These are phyloP conservation scores for Simmondsia chinensis DNA, from an alignment of 148 eudicot genomes.

Conservation along the genomic window DNA sequence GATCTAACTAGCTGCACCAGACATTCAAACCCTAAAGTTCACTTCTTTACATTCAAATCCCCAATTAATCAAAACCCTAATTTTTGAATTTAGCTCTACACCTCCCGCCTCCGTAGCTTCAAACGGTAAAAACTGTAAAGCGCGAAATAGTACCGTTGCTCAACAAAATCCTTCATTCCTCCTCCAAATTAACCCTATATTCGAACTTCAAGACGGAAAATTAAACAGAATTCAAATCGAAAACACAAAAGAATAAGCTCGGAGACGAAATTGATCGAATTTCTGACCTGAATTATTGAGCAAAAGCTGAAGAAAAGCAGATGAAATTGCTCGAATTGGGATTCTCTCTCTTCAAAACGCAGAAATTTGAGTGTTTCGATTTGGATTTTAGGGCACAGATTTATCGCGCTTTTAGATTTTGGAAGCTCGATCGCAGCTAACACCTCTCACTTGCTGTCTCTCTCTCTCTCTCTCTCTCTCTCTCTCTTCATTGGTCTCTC, in stretches of 20 bases:
- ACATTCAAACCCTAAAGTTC: too few species aligned
- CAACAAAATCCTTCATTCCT: slow-evolving; percentile 24
- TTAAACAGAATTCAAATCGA: too few species aligned
- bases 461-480: slow-evolving; percentile 3
- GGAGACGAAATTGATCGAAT: too few species aligned
- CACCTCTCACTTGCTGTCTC: neutral
- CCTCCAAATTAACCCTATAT: slow-evolving; percentile 16
- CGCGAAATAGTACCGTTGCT: slow-evolving; percentile 21
- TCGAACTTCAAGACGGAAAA: slow-evolving; percentile 1
- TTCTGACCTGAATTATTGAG: slow-evolving; percentile 10
- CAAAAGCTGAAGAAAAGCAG: neutral
- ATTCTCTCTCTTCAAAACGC: slow-evolving; percentile 9
- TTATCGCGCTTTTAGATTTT: slow-evolving; percentile 22
- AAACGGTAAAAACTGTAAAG: slow-evolving; percentile 35
- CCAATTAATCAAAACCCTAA: slow-evolving; percentile 13
- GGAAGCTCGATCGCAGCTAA: slow-evolving; percentile 33
- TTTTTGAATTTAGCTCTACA: neutral
- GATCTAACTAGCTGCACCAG: too few species aligned
- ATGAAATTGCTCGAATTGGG: slow-evolving; percentile 4
- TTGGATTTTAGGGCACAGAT: too few species aligned
- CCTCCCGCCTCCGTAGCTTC: slow-evolving; percentile 17
- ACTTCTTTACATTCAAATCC: too few species aligned
- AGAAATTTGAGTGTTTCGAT: slow-evolving; percentile 6
- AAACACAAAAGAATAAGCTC: too few species aligned
- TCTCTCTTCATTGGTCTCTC: slow-evolving; percentile 16